Conservation (phyloP, 1,284 basidiomycete species). For the Sutorius eximius region DNA sequence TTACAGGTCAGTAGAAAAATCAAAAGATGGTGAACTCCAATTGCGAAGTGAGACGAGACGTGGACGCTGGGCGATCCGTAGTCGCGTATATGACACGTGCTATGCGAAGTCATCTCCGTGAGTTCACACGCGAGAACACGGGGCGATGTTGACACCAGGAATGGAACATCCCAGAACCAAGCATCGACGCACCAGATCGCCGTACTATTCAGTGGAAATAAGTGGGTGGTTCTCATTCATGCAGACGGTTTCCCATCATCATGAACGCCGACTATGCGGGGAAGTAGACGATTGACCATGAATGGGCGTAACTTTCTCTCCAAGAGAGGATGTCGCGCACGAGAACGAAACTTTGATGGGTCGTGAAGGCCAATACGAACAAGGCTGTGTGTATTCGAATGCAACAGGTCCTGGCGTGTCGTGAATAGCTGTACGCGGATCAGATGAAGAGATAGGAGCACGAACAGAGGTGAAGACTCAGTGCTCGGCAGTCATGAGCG, state of each 20-base stretch:
- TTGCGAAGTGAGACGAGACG: not conserved
- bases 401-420: constrained; percentile 6
- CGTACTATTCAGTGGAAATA: constrained; percentile 17
- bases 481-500: not conserved
- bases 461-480: constrained; percentile 13
- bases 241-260: constrained; percentile 6
- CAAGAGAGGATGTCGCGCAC: not conserved
- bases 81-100: constrained; percentile 10
- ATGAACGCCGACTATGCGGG: constrained; percentile 20
- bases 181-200: constrained; percentile 2
- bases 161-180: constrained; percentile 2
- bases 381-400: not conserved
- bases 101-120: constrained; percentile 27
- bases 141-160: not conserved
- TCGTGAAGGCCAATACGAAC: not conserved
- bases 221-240: constrained; percentile 19
- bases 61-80: not conserved
- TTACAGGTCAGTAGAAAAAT: not conserved
- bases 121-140: constrained; percentile 1
- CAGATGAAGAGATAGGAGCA: constrained; percentile 15
- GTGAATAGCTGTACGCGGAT: constrained; percentile 16
- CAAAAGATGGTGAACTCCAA: not conserved
- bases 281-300: not conserved
- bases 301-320: not conserved
- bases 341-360: not conserved